Evolutionary conservation across 2,329 filamentous ascomycete genomes (phyloP).

Genomic region (Trichoderma semiorbis): DNA sequence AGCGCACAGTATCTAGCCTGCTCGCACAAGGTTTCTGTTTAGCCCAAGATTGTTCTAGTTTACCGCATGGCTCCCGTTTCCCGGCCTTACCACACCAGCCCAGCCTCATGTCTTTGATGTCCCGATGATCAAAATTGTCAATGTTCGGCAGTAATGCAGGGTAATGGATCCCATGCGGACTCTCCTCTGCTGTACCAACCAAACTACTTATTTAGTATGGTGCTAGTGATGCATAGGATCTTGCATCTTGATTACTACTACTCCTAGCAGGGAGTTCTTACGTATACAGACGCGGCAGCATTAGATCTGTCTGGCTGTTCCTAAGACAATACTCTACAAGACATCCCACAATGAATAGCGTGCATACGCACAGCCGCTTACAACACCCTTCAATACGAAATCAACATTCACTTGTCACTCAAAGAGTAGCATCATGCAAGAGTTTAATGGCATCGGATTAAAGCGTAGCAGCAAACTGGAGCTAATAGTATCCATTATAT

Average conservation of each 20-base stretch:
- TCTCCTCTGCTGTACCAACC: neutral
- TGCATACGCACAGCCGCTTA: neutral
- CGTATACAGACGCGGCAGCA: neutral
- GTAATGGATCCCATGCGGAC: neutral
- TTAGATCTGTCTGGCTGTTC: neutral
- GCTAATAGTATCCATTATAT: slow-evolving; percentile 12
- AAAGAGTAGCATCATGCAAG: neutral
- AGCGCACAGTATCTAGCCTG: neutral
- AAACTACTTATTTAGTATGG: neutral
- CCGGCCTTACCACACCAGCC: neutral
- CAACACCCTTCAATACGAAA: neutral
- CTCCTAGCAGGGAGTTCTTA: neutral
- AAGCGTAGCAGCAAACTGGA: neutral
- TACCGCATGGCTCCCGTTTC: neutral
- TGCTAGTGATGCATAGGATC: neutral
- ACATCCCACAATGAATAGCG: too few relatives aligned
- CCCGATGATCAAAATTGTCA: neutral
- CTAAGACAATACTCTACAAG: neutral
- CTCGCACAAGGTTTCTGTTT: neutral
- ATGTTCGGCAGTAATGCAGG: neutral
- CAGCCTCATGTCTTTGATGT: neutral
- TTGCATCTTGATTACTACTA: neutral
- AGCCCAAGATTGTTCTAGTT: neutral
- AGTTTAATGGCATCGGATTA: neutral
- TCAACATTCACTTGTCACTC: neutral